Evolutionary conservation across 1,284 basidiomycete genomes (phyloP).

Genomic region (Termitomyces sp.): DNA sequence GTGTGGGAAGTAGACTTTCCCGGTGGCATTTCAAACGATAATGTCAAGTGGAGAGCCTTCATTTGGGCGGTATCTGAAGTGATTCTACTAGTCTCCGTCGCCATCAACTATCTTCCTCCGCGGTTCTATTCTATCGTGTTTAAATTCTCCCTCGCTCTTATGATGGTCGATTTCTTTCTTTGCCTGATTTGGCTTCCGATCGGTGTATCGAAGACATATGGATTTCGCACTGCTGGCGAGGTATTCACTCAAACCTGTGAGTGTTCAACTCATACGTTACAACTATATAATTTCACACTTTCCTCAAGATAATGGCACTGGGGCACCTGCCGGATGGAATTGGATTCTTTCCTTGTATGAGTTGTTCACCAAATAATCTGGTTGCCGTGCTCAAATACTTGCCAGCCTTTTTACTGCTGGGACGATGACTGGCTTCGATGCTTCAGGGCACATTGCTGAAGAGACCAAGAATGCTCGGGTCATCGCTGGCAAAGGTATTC

Average conservation of each 20-base stretch:
- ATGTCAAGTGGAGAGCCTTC: conserved; percentile 78
- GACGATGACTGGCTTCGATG: conserved; percentile 83
- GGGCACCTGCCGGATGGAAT: conserved; percentile 80
- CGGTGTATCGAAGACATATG: conserved; percentile 77
- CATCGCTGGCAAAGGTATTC: conserved; percentile 73
- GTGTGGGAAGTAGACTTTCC: conserved; percentile 78
- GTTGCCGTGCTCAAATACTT: neutral
- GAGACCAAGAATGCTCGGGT: conserved; percentile 86
- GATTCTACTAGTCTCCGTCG: conserved; percentile 61
- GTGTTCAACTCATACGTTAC: conserved; percentile 20
- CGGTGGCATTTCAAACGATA: conserved; percentile 63
- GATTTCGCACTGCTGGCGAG: conserved; percentile 73
- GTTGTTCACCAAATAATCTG: neutral
- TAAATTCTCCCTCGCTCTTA: conserved; percentile 64
- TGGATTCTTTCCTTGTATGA: conserved; percentile 75
- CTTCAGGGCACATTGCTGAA: conserved; percentile 84
- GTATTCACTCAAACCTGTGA: conserved; percentile 79
- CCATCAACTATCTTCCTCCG: conserved; percentile 80
- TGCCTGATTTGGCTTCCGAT: conserved; percentile 88
- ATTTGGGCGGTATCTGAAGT: conserved; percentile 78
- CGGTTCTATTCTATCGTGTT: conserved; percentile 69
- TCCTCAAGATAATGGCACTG: conserved; percentile 74
- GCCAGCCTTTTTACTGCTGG: conserved; percentile 76
- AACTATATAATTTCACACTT: neutral
- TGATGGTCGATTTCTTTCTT: conserved; percentile 80